Base-by-base conservation (phyloP, 2,329 filamentous ascomycete species). In the Stemphylium beticola region DNA sequence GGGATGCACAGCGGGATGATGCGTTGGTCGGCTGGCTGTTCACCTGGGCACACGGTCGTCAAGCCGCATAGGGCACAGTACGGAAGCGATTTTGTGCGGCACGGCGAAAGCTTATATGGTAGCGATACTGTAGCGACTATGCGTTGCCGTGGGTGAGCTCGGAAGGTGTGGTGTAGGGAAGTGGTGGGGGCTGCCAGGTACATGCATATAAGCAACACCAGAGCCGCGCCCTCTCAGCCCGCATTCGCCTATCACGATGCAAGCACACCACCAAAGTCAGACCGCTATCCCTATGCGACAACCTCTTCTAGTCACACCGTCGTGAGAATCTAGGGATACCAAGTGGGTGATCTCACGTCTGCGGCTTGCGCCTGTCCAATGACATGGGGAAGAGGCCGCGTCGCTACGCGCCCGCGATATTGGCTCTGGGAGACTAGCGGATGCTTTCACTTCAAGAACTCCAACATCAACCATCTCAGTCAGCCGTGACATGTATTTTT, bases 341-440 rank as follows among this genome's bases (percentile, higher is more conserved):
- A 47, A 52, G 54, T 61, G 70, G 61, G 49, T 63, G 53, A 69
- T 68, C 71, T 67, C 62, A 57, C 67, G 49, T 65, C 20, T 64
- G 66, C 65, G 53, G 61, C 53, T 50, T 49, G 49, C 51, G 47
- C 55, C 53, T 32, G 39, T 64, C 42, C 65, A 67, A 62, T 68
- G 50, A 67, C 11, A 54, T 26, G 36, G 22, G 18, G n/a, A 39
- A 31, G 49, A 47, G 41, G 50, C 53, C 58, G 57, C 61, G 54
- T 57, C 49, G 55, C 46, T 71, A 72, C 66, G 68, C 68, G 68
- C 67, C 64, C 60, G 48, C 43, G 54, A 51, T 52, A 56, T 63
- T 65, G 48, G 39, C 43, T 26, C 26, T 24, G 46, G 36, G 29
- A 41, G 47, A 41, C 49, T 53, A 53, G 49, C 37, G 29, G 26